Evolutionary conservation across 176 grass and related monocot species (phyloP).

Genomic region (Bolboschoenus planiculmis): DNA sequence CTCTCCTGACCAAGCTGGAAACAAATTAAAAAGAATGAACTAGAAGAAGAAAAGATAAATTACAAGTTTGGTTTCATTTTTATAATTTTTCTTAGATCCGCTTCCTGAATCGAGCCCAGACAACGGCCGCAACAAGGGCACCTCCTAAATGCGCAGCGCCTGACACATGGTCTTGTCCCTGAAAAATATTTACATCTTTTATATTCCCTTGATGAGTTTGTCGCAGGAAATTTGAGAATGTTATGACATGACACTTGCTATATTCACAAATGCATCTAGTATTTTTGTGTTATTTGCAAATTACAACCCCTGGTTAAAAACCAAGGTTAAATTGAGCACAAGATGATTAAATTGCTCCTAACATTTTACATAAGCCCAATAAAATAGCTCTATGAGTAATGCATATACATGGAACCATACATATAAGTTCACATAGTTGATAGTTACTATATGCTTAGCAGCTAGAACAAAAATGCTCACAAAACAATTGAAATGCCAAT

Average conservation of each 20-base stretch:
- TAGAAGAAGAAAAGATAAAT: background rate
- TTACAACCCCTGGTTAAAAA: background rate
- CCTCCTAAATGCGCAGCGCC: constrained; percentile 72
- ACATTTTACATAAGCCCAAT: background rate
- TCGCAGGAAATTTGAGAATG: background rate
- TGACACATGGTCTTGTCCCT: constrained; percentile 52
- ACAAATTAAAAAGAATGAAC: background rate
- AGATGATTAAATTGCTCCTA: background rate
- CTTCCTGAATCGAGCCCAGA: constrained; percentile 61
- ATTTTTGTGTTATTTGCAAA: background rate
- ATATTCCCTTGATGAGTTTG: background rate
- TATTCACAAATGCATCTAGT: background rate
- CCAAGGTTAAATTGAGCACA: background rate
- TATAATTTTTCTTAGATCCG: constrained; percentile 8
- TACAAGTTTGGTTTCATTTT: background rate
- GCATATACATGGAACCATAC: background rate
- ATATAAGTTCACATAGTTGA: background rate
- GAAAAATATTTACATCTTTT: constrained; percentile 8
- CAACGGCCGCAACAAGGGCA: constrained; percentile 56
- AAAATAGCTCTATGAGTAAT: background rate
- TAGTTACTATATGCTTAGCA: background rate
- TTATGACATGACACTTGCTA: background rate
- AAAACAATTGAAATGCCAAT: background rate
- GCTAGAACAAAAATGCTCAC: background rate
- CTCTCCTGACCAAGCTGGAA: background rate